A percentile compares a stretch with the other conserved stretches of the same genome.
Conservation (phyloP, 169 alveolate species). For the Cryptosporidium ubiquitum region DNA sequence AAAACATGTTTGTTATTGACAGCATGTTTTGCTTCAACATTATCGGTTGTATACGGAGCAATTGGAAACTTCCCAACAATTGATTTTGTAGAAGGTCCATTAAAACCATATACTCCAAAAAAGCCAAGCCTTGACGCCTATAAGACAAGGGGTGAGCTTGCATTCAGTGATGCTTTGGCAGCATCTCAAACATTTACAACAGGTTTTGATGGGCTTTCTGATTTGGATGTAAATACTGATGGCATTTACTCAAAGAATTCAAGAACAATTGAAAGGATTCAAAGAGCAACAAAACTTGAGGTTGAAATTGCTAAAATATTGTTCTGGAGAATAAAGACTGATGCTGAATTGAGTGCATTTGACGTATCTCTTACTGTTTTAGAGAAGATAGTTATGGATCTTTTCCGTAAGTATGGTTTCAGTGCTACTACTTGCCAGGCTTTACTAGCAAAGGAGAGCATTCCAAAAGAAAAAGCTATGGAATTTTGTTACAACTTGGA, state of each 20-base stretch:
- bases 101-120: neutral
- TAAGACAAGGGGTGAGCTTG: constrained; percentile 36
- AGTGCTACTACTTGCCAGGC: constrained; percentile 49
- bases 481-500: constrained; percentile 61
- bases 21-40: constrained; percentile 34
- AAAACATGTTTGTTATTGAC: constrained; percentile 16
- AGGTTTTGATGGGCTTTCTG: neutral
- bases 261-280: neutral
- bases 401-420: constrained; percentile 59
- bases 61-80: constrained; percentile 31
- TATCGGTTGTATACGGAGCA: constrained; percentile 28
- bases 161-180: constrained; percentile 38
- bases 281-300: constrained; percentile 55
- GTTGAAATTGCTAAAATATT: constrained; percentile 53
- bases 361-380: constrained; percentile 39
- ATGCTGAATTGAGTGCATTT: constrained; percentile 3
- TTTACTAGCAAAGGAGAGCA: constrained; percentile 22
- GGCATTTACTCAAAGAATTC: neutral
- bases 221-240: neutral
- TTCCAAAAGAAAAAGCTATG: constrained; percentile 28
- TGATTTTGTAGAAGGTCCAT: constrained; percentile 39
- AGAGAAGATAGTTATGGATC: constrained; percentile 33
- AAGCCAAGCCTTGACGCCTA: constrained; percentile 25
- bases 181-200: neutral
- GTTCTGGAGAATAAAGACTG: constrained; percentile 68